Percentiles rank a stretch among this genome's conserved stretches.
phyloP scores from a whole-genome alignment of 345 rosid genomes.

The Xanthoceras sorbifolium region DNA sequence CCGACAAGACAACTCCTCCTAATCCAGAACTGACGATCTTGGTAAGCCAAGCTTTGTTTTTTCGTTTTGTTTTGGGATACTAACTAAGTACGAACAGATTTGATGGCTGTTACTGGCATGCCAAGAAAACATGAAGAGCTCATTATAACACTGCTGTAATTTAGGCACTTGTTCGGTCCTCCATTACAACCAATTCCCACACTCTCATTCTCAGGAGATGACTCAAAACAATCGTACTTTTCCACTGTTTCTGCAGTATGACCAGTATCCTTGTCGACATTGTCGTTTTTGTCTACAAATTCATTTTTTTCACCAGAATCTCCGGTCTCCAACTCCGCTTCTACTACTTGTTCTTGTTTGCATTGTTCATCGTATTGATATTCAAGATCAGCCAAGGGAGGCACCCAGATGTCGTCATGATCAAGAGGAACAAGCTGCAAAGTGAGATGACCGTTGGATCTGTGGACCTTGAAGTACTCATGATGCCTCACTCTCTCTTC shows the following conservation, averaged over 20 bases:
- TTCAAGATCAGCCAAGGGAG: constrained; percentile 15
- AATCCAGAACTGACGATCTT: background rate
- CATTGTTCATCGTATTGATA: background rate
- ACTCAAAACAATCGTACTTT: background rate
- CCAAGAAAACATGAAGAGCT: constrained; percentile 34
- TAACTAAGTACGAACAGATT: constrained; percentile 40
- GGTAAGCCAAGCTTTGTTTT: background rate
- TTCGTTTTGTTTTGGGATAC: too few relatives aligned
- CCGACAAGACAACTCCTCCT: background rate
- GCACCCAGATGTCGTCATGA: constrained; percentile 29
- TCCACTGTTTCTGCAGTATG: background rate
- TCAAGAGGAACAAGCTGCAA: constrained; percentile 63
- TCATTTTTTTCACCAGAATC: background rate
- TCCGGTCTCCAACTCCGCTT: background rate
- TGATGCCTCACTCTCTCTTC: constrained; percentile 65
- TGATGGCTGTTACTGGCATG: constrained; percentile 38
- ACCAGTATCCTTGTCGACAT: too few relatives aligned
- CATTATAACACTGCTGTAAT: constrained; percentile 22
- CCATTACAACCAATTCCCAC: constrained; percentile 14
- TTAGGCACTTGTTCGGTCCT: constrained; percentile 30
- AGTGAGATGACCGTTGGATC: constrained; percentile 71
- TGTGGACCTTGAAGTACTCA: constrained; percentile 64
- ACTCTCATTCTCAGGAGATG: constrained; percentile 10
- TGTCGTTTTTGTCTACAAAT: background rate
- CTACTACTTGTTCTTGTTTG: background rate